A percentile compares a stretch with the other conserved stretches of the same genome.
Conservation (phyloP, 495 filamentous ascomycete species). For the Podospora australis region DNA sequence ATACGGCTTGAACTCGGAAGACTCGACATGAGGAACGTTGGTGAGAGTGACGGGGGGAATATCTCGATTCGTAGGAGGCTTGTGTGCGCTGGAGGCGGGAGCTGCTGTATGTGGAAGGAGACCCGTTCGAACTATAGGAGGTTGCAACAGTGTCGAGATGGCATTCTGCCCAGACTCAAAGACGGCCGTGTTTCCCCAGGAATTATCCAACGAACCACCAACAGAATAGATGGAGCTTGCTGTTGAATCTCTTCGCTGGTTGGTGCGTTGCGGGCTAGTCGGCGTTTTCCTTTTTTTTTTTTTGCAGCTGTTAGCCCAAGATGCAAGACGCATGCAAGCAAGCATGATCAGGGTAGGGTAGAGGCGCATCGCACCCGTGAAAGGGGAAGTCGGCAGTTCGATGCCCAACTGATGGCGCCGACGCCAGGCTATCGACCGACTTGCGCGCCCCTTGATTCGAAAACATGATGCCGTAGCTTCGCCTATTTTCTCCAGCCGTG, state of each 20-base stretch:
- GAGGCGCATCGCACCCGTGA: constrained; percentile 33
- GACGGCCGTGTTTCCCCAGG: constrained; percentile 51
- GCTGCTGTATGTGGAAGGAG: constrained; percentile 67
- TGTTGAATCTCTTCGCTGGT: constrained; percentile 64
- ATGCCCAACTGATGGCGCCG: constrained; percentile 40
- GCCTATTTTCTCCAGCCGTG: constrained; percentile 22
- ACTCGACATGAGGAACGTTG: constrained; percentile 77
- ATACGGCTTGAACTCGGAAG: constrained; percentile 74
- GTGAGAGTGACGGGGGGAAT: constrained; percentile 92
- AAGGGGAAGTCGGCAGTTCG: constrained; percentile 55
- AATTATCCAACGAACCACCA: constrained; percentile 65
- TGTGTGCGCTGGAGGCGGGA: constrained; percentile 60
- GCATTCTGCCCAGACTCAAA: constrained; percentile 80
- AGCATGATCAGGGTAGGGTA: no score
- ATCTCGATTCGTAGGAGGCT: constrained; percentile 80
- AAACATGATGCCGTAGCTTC: constrained; percentile 48
- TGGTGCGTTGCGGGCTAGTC: constrained; percentile 19
- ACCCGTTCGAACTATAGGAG: constrained; percentile 83
- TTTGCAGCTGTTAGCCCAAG: constrained; percentile 20
- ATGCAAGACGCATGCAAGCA: background rate
- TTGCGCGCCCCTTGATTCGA: constrained; percentile 56
- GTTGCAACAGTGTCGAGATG: constrained; percentile 87
- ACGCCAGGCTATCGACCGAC: constrained; percentile 62
- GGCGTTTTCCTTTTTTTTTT: constrained; percentile 23
- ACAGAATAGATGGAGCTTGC: constrained; percentile 83